phyloP scores from a whole-genome alignment of 2,329 filamentous ascomycete genomes.

The Sarocladium kiliense region DNA sequence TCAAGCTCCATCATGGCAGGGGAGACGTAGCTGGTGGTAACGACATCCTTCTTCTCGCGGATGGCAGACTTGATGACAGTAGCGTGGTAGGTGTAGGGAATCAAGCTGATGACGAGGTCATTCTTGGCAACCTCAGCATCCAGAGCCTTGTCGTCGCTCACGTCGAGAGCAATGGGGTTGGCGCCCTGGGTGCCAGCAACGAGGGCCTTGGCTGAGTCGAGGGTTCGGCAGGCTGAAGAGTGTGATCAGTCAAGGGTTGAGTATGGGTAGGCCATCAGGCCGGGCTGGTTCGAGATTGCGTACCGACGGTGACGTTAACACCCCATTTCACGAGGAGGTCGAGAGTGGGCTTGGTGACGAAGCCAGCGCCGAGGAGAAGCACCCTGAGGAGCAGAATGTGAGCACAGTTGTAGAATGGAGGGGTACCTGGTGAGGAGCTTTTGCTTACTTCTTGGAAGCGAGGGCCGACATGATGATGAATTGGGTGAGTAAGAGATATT shows the following conservation, averaged over 20 bases:
- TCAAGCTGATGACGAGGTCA: conserved; percentile 75
- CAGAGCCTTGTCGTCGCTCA: conserved; percentile 68
- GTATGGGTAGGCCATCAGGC: neutral
- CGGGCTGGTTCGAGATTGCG: conserved; percentile 18
- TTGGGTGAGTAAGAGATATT: neutral
- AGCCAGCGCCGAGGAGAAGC: conserved; percentile 47
- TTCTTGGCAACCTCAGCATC: conserved; percentile 76
- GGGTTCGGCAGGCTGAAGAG: conserved; percentile 68
- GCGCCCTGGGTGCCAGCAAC: conserved; percentile 67
- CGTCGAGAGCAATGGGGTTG: conserved; percentile 76
- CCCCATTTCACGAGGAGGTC: conserved; percentile 57
- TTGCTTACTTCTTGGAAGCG: conserved; percentile 5
- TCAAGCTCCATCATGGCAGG: conserved; percentile 90
- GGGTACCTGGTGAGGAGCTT: neutral
- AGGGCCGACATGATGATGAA: conserved; percentile 1
- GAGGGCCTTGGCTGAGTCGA: conserved; percentile 72
- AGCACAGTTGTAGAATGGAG: neutral
- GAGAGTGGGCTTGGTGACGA: conserved; percentile 60
- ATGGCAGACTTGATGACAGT: conserved; percentile 91
- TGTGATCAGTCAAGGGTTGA: conserved; percentile 3
- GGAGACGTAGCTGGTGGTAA: conserved; percentile 91
- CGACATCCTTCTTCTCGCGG: conserved; percentile 89
- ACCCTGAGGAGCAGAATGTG: conserved; percentile 12
- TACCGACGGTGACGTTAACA: conserved; percentile 61
- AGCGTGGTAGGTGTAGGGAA: conserved; percentile 88